Percentiles rank a stretch among this genome's conserved stretches.
phyloP scores from a whole-genome alignment of 2,329 filamentous ascomycete genomes.

The Alternaria hordeiaustralica region DNA sequence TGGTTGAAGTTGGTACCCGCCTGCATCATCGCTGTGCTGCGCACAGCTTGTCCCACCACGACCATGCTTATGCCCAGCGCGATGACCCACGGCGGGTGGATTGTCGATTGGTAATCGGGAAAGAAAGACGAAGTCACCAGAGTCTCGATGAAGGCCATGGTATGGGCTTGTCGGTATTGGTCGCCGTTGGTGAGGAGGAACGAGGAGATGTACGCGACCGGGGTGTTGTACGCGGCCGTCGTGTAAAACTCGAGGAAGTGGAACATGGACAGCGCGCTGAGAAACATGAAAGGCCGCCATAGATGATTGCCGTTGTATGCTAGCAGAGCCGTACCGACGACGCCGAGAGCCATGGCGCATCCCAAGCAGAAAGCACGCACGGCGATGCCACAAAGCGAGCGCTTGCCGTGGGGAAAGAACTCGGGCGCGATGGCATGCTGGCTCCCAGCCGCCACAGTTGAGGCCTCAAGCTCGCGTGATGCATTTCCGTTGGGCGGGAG shows the following conservation, averaged over 20 bases:
- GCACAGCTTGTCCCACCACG: slow-evolving; percentile 72
- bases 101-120: slow-evolving; percentile 55
- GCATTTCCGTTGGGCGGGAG: slow-evolving; percentile 37
- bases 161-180: slow-evolving; percentile 83
- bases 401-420: slow-evolving; percentile 51
- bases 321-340: slow-evolving; percentile 39
- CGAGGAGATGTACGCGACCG: slow-evolving; percentile 71
- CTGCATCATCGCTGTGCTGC: slow-evolving; percentile 85
- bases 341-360: slow-evolving; percentile 41
- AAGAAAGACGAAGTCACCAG: slow-evolving; percentile 65
- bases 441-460: slow-evolving; percentile 22
- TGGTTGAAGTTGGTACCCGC: slow-evolving; percentile 92
- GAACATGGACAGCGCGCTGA: slow-evolving; percentile 74
- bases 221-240: slow-evolving; percentile 83
- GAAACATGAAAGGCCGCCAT: slow-evolving; percentile 70
- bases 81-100: slow-evolving; percentile 50
- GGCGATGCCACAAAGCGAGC: slow-evolving; percentile 56
- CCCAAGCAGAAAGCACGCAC: slow-evolving; percentile 56
- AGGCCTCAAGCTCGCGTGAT: slow-evolving; percentile 35
- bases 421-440: slow-evolving; percentile 31
- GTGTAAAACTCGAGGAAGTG: slow-evolving; percentile 97
- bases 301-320: slow-evolving; percentile 48
- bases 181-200: slow-evolving; percentile 89
- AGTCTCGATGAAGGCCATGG: slow-evolving; percentile 75
- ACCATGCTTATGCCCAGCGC: slow-evolving; percentile 69